These are phyloP conservation scores for Hypoxylon sp. DNA, from an alignment of 2,329 filamentous ascomycete species.

Conservation along the genomic window DNA sequence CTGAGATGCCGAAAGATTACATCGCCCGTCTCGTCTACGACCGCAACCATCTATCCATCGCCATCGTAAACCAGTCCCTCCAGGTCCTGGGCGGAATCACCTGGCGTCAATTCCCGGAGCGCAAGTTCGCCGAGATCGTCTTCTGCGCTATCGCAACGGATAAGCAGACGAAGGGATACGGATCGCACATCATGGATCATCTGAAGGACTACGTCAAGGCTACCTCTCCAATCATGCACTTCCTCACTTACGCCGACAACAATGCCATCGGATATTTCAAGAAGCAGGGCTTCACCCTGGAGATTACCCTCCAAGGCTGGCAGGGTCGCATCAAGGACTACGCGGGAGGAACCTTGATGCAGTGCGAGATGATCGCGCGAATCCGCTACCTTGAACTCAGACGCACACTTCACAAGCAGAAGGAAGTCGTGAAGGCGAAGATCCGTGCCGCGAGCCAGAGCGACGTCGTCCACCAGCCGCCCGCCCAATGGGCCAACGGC, in stretches of 20 bases:
- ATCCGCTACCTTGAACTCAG: slow-evolving; percentile 93
- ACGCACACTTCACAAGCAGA: slow-evolving; percentile 96
- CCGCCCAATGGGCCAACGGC: slow-evolving; percentile 83
- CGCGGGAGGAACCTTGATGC: slow-evolving; percentile 98
- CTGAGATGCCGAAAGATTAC: slow-evolving; percentile 99
- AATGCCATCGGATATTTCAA: slow-evolving; percentile 99
- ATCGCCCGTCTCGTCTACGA: slow-evolving; percentile 98
- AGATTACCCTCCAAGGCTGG: slow-evolving; percentile 94
- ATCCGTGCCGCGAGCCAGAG: slow-evolving; percentile 90
- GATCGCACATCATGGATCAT: slow-evolving; percentile 97
- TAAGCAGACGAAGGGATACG: slow-evolving; percentile 98
- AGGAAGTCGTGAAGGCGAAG: slow-evolving; percentile 93
- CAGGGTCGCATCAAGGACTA: slow-evolving; percentile 99
- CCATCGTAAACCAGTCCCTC: slow-evolving; percentile 94
- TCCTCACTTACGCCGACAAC: slow-evolving; percentile 97
- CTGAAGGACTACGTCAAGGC: slow-evolving; percentile 98
- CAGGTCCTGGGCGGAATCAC: slow-evolving; percentile 98
- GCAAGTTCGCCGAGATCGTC: slow-evolving; percentile 96
- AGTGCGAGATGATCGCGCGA: slow-evolving; percentile 95
- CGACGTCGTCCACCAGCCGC: slow-evolving; percentile 86
- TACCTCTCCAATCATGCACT: slow-evolving; percentile 97
- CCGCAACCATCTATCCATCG: slow-evolving; percentile 92
- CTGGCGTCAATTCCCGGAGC: slow-evolving; percentile 90
- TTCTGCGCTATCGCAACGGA: slow-evolving; percentile 98
- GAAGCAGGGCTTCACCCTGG: slow-evolving; percentile 98